Conservation (phyloP, 768 basidiomycete genomes). For the Mycena amicta region DNA sequence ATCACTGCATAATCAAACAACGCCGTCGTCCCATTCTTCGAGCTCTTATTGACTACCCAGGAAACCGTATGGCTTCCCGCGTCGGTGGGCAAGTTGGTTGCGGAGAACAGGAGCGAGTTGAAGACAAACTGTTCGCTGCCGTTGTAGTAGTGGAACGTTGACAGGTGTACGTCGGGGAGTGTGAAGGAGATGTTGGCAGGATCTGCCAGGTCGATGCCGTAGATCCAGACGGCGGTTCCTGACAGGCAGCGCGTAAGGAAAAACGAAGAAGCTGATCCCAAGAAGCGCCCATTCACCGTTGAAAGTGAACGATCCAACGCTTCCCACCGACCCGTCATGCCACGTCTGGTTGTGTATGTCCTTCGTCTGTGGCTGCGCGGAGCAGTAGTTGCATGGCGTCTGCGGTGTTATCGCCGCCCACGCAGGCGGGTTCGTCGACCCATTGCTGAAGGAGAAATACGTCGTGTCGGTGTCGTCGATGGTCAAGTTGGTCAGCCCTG, state of each 20-base stretch:
- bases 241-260: neutral
- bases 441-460: slow-evolving; percentile 1
- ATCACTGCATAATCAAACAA: slow-evolving; percentile 4
- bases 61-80: neutral
- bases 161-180: neutral
- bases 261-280: neutral
- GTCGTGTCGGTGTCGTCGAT: slow-evolving; percentile 2
- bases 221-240: neutral
- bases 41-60: neutral
- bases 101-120: neutral
- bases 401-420: slow-evolving; percentile 5
- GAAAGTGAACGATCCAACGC: neutral
- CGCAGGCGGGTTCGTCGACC: neutral
- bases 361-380: slow-evolving; percentile 3
- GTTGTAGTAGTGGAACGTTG: neutral
- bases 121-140: neutral
- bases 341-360: slow-evolving; percentile 9
- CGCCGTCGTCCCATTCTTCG: neutral
- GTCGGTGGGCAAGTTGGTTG: neutral
- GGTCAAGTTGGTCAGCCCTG: slow-evolving; percentile 3
- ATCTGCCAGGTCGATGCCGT: neutral
- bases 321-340: neutral
- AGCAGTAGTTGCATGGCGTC: slow-evolving; percentile 4
- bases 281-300: neutral
- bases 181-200: neutral